phyloP scores from a whole-genome alignment of 495 filamentous ascomycete genomes.

The Venustampulla echinocandica region DNA sequence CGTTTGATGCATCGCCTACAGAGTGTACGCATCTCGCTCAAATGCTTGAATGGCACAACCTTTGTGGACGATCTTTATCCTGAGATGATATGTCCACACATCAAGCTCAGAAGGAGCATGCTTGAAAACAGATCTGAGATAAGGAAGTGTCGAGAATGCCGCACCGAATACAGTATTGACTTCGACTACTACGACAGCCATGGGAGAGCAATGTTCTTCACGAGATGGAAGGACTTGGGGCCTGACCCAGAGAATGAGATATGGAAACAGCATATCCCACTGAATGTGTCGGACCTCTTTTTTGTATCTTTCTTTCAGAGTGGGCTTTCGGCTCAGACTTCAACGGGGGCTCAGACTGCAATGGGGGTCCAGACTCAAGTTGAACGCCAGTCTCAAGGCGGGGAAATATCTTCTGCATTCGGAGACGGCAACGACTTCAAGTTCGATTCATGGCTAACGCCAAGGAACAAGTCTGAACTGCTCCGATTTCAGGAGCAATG shows the following conservation, averaged over 20 bases:
- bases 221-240: constrained; percentile 11
- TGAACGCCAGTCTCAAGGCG: no score
- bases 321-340: no score
- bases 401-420: no score
- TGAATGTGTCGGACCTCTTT: no score
- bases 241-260: constrained; percentile 1
- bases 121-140: neutral
- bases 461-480: no score
- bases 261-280: constrained; percentile 2
- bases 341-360: no score
- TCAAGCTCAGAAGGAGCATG: neutral
- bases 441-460: no score
- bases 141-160: constrained; percentile 5
- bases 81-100: constrained; percentile 5
- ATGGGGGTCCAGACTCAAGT: no score
- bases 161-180: constrained; percentile 13
- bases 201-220: constrained; percentile 10
- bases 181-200: constrained; percentile 1
- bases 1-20: constrained; percentile 7
- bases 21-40: neutral
- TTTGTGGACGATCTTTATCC: neutral
- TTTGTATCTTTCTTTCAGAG: no score
- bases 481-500: no score
- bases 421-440: no score
- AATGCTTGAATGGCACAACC: neutral